A percentile compares a stretch with the other conserved stretches of the same genome.
These are phyloP conservation scores for Populus tremula DNA, from an alignment of 345 rosid genomes.

Conservation along the genomic window DNA sequence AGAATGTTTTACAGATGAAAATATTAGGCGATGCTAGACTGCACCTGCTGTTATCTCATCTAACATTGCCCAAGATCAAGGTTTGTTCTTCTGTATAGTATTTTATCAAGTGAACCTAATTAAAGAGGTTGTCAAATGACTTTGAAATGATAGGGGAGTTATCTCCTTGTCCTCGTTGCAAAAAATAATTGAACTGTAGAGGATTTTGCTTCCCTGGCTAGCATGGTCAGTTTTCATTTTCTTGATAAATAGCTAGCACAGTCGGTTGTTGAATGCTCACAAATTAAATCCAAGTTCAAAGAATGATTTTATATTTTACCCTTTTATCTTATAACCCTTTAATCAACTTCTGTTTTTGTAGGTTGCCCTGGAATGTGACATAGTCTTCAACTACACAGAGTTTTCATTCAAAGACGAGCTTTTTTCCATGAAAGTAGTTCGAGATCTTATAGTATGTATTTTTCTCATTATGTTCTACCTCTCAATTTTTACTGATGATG, in stretches of 20 bases:
- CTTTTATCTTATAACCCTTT: background rate
- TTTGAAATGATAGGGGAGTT: background rate
- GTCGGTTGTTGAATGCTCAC: too few species aligned
- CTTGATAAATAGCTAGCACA: too few species aligned
- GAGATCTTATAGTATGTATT: constrained; percentile 26
- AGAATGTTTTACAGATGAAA: constrained; percentile 21
- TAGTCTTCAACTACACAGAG: constrained; percentile 10
- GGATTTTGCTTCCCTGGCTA: background rate
- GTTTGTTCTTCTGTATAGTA: background rate
- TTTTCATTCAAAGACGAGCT: constrained; percentile 24
- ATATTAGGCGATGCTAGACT: constrained; percentile 22
- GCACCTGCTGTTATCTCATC: constrained; percentile 13
- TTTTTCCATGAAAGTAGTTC: constrained; percentile 4
- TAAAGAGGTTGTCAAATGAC: background rate
- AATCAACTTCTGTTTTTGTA: background rate
- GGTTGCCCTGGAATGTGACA: constrained; percentile 34
- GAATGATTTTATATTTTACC: background rate
- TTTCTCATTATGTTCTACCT: background rate
- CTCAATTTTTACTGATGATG: background rate
- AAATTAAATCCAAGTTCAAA: background rate
- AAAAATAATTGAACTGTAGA: background rate
- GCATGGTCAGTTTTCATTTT: background rate
- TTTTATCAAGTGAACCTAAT: background rate
- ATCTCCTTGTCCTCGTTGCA: background rate
- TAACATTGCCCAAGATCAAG: constrained; percentile 35